Conservation (phyloP, 176 grass and related monocot species). For the Luzula sylvatica region DNA sequence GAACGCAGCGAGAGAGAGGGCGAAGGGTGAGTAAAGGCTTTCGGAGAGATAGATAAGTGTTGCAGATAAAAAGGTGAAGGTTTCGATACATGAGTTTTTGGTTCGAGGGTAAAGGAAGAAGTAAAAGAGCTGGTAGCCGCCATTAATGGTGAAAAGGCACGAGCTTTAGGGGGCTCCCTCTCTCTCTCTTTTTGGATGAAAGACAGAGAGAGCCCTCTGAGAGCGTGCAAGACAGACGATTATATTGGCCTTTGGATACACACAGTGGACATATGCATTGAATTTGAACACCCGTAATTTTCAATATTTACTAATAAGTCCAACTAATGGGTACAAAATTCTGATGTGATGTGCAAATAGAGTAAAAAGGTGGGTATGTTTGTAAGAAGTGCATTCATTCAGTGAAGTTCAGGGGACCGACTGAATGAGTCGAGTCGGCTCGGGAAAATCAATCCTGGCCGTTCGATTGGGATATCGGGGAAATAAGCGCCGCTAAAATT, state of each 20-base stretch:
- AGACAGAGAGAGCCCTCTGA: conserved; percentile 24
- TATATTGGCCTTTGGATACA: conserved; percentile 36
- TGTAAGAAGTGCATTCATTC: no score
- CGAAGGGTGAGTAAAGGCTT: background rate
- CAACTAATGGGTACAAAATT: background rate
- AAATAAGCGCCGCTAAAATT: conserved; percentile 6
- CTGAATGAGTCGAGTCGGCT: background rate
- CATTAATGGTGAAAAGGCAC: conserved; percentile 12
- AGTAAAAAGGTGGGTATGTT: no score
- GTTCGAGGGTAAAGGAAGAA: background rate
- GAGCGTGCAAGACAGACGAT: conserved; percentile 21
- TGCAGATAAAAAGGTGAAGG: conserved; percentile 2
- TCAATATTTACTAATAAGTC: background rate
- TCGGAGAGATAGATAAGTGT: background rate
- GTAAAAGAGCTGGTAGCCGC: conserved; percentile 10
- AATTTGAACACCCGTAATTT: background rate
- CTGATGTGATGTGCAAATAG: background rate
- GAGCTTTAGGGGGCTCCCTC: conserved; percentile 19
- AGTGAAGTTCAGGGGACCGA: no score
- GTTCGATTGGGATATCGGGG: background rate
- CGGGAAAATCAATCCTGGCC: background rate
- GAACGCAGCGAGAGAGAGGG: conserved; percentile 1
- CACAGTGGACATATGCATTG: background rate
- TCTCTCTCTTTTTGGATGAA: conserved; percentile 1
- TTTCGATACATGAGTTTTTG: background rate